phyloP scores from a whole-genome alignment of 1,284 basidiomycete species.

The Leccinum griseonigrum region DNA sequence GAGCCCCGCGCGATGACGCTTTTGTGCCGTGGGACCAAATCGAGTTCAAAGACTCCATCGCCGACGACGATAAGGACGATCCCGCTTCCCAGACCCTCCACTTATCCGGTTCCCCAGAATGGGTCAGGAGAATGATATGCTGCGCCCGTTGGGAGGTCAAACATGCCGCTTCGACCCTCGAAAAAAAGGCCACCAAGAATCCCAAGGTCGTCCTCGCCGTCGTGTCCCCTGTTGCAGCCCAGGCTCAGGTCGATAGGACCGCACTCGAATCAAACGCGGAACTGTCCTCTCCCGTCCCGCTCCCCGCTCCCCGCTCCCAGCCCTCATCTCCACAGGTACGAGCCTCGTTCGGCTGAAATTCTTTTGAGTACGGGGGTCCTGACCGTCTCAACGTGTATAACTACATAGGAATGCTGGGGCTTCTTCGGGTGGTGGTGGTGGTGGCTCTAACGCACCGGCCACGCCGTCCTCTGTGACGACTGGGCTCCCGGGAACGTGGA shows the following conservation, averaged over 20 bases:
- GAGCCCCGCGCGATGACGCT: constrained; percentile 74
- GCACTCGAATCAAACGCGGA: constrained; percentile 32
- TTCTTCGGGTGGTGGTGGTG: constrained; percentile 1
- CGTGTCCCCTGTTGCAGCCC: constrained; percentile 38
- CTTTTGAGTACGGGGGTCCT: constrained; percentile 61
- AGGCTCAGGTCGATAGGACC: constrained; percentile 33
- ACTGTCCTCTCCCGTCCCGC: constrained; percentile 56
- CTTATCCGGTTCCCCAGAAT: constrained; percentile 59
- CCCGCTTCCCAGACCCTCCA: constrained; percentile 21
- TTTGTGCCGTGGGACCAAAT: constrained; percentile 78
- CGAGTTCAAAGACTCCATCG: constrained; percentile 37
- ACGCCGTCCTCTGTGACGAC: constrained; percentile 19
- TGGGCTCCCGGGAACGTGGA: constrained; percentile 51
- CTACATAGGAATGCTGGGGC: constrained; percentile 6
- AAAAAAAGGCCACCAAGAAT: constrained; percentile 23
- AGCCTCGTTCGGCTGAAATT: constrained; percentile 60
- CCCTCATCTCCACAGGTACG: constrained; percentile 55
- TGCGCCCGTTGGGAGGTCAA: constrained; percentile 73
- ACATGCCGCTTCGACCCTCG: constrained; percentile 33
- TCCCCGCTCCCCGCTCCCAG: constrained; percentile 49
- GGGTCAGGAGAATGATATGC: constrained; percentile 77
- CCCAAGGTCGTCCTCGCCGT: constrained; percentile 62
- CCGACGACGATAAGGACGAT: constrained; percentile 29
- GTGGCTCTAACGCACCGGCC: not conserved
- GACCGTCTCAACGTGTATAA: constrained; percentile 34